phyloP scores from a whole-genome alignment of 2,329 filamentous ascomycete species.

The Dothiorella sarmentorum region DNA sequence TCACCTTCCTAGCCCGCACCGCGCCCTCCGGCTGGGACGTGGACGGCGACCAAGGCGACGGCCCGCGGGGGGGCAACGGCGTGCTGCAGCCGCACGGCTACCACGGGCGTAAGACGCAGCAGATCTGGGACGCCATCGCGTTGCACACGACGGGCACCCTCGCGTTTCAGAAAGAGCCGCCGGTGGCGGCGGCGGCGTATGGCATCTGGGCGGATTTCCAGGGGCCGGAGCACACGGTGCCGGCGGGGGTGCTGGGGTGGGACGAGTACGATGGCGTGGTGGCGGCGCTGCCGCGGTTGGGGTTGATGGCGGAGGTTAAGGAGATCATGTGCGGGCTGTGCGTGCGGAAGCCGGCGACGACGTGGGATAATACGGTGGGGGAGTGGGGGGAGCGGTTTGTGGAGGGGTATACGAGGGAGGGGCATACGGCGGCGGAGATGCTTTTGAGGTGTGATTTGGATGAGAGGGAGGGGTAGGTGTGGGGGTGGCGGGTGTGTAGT shows the following conservation, averaged over 20 bases:
- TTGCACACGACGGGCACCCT: constrained; percentile 41
- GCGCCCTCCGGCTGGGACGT: constrained; percentile 34
- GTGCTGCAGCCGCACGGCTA: not conserved
- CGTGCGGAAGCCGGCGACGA: constrained; percentile 39
- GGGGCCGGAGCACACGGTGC: constrained; percentile 33
- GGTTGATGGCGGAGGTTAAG: constrained; percentile 34
- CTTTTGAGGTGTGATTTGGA: constrained; percentile 24
- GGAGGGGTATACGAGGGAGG: constrained; percentile 27
- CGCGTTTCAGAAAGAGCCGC: constrained; percentile 42
- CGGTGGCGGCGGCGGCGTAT: constrained; percentile 35
- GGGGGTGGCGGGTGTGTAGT: too few relatives aligned
- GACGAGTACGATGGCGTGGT: constrained; percentile 35
- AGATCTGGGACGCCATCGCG: constrained; percentile 49
- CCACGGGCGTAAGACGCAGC: constrained; percentile 30
- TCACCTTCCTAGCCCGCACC: constrained; percentile 36
- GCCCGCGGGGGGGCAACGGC: not conserved
- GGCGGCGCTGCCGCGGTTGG: constrained; percentile 34
- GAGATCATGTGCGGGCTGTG: constrained; percentile 41
- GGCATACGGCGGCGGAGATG: constrained; percentile 27
- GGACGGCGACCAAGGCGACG: not conserved
- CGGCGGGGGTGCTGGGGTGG: constrained; percentile 27
- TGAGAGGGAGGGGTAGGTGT: not conserved
- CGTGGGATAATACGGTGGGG: constrained; percentile 36
- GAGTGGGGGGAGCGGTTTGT: constrained; percentile 36
- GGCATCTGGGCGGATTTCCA: constrained; percentile 42